phyloP scores from a whole-genome alignment of 2,329 filamentous ascomycete genomes.

The Talaromyces funiculosus region DNA sequence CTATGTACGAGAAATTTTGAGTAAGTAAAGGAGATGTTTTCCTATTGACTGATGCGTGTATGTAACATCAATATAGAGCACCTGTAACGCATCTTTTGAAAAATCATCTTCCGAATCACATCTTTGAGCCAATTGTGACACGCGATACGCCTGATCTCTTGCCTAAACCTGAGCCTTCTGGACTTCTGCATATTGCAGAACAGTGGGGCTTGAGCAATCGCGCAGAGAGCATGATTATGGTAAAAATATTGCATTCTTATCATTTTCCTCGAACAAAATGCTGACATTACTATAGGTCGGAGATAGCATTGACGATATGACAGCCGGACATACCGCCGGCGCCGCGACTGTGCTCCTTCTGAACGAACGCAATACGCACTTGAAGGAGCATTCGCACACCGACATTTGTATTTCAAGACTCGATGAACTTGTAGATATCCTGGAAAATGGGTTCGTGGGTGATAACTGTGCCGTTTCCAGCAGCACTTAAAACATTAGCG shows the following conservation, averaged over 20 bases:
- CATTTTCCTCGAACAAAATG: not conserved
- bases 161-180: constrained; percentile 83
- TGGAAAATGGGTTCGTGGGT: constrained; percentile 70
- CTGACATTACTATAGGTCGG: constrained; percentile 43
- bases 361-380: constrained; percentile 69
- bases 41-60: not conserved
- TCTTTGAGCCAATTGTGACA: constrained; percentile 76
- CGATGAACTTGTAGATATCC: constrained; percentile 68
- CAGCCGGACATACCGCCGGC: constrained; percentile 73
- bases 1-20: constrained; percentile 96
- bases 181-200: constrained; percentile 77
- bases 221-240: constrained; percentile 38
- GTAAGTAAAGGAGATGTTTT: constrained; percentile 32
- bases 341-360: constrained; percentile 84
- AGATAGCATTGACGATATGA: constrained; percentile 89
- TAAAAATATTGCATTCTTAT: constrained; percentile 13
- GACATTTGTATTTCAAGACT: constrained; percentile 66
- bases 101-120: constrained; percentile 64
- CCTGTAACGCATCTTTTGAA: constrained; percentile 48
- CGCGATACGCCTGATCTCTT: constrained; percentile 61
- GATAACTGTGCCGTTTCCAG: constrained; percentile 14
- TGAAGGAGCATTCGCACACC: constrained; percentile 68
- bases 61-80: constrained; percentile 21
- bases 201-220: constrained; percentile 60
- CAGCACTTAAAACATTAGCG: not conserved